Evolutionary conservation across 2,329 filamentous ascomycete species (phyloP).

Genomic region (Albophoma yamanashiensis): DNA sequence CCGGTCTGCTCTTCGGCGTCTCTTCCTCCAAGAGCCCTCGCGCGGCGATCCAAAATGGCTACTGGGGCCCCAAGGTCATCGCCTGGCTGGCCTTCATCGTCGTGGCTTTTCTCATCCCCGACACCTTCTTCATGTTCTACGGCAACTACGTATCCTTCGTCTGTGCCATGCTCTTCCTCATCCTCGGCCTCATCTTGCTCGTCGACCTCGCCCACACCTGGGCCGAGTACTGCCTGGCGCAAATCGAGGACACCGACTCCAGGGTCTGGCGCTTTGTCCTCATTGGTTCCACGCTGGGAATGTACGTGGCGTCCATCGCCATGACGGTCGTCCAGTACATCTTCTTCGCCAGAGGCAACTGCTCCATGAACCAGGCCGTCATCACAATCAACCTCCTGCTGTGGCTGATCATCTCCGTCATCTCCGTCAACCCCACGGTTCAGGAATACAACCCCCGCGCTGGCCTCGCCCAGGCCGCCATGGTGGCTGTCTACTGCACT

Average conservation of each 20-base stretch:
- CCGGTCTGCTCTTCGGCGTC: constrained; percentile 76
- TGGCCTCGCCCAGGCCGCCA: constrained; percentile 91
- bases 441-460: constrained; percentile 91
- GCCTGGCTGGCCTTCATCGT: constrained; percentile 82
- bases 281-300: constrained; percentile 83
- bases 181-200: constrained; percentile 82
- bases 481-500: constrained; percentile 96
- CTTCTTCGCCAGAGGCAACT: constrained; percentile 76
- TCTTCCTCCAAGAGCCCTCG: constrained; percentile 77
- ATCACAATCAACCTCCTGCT: constrained; percentile 90
- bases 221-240: constrained; percentile 90
- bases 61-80: constrained; percentile 93
- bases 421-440: constrained; percentile 82
- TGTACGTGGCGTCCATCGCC: constrained; percentile 82
- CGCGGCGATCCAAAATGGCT: constrained; percentile 91
- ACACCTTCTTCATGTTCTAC: constrained; percentile 89
- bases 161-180: constrained; percentile 84
- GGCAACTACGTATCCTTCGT: constrained; percentile 87
- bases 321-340: constrained; percentile 98
- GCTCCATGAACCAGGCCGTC: constrained; percentile 92
- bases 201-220: constrained; percentile 94
- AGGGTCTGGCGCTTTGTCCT: constrained; percentile 74
- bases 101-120: constrained; percentile 89
- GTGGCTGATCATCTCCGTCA: constrained; percentile 66
- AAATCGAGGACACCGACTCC: constrained; percentile 86